Percentiles rank a stretch among this genome's conserved stretches.
These are phyloP conservation scores for Boletus rubroflammeus DNA, from an alignment of 768 basidiomycete species.

Conservation along the genomic window DNA sequence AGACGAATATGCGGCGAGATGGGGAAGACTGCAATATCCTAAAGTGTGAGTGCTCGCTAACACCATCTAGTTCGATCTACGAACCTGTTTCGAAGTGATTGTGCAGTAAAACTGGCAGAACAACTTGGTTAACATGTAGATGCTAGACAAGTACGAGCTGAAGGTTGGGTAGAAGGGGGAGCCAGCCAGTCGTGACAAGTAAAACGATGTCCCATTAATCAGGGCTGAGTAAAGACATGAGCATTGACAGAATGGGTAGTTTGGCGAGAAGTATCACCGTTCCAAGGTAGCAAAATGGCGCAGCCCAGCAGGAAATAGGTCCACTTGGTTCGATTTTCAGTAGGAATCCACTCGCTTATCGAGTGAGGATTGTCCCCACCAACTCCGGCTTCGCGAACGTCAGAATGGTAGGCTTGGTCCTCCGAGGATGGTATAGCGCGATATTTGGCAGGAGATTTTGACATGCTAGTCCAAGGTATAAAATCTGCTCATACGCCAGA, in stretches of 20 bases:
- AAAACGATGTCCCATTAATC: neutral
- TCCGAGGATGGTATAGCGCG: neutral
- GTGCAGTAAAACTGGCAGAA: neutral
- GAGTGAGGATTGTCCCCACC: neutral
- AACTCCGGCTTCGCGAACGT: neutral
- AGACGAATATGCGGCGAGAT: neutral
- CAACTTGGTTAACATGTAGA: neutral
- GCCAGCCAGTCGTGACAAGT: neutral
- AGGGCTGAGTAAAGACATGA: neutral
- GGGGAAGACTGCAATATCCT: neutral
- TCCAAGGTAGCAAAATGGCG: neutral
- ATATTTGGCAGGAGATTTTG: neutral
- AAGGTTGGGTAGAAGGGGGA: neutral
- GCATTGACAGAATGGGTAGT: neutral
- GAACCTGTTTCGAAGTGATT: neutral
- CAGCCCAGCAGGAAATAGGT: conserved; percentile 1
- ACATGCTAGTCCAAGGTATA: neutral
- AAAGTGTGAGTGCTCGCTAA: neutral
- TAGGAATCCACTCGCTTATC: neutral
- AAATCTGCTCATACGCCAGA: neutral
- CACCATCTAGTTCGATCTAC: neutral
- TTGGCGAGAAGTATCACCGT: neutral
- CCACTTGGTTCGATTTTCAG: neutral
- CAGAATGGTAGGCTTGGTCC: neutral
- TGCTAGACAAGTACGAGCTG: neutral